Evolutionary conservation across 2,329 filamentous ascomycete genomes (phyloP).

Genomic region (Aureobasidium namibiae): DNA sequence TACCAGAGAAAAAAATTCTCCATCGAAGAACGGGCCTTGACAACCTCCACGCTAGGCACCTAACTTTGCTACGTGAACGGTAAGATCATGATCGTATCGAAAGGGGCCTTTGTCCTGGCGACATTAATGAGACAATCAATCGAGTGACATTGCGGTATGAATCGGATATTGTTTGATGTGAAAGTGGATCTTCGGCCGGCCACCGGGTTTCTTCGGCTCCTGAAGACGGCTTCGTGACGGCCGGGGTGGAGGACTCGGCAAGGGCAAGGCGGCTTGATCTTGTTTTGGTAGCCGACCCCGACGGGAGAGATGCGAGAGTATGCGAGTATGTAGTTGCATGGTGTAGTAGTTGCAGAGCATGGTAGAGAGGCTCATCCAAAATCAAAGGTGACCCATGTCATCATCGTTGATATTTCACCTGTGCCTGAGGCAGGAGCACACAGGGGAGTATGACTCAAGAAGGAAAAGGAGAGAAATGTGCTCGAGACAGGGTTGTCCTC

Average conservation of each 20-base stretch:
- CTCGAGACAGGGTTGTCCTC: neutral
- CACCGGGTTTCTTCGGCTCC: neutral
- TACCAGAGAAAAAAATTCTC: neutral
- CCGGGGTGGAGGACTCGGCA: neutral
- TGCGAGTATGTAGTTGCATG: too few species aligned
- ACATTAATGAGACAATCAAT: slow-evolving; percentile 6
- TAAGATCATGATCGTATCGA: neutral
- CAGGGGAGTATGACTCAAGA: too few species aligned
- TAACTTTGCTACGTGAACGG: neutral
- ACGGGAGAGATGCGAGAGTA: neutral
- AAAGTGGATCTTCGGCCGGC: neutral
- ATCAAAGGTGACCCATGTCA: too few species aligned
- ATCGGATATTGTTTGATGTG: neutral
- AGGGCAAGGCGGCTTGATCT: neutral
- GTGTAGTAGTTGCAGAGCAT: too few species aligned
- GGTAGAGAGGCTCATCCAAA: too few species aligned
- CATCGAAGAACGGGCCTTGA: neutral
- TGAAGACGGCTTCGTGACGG: neutral
- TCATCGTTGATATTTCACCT: too few species aligned
- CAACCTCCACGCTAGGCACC: neutral
- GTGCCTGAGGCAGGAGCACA: too few species aligned
- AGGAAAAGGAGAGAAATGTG: too few species aligned
- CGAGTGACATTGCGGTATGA: neutral
- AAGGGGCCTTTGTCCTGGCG: neutral
- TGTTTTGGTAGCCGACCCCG: neutral